phyloP scores from a whole-genome alignment of 805 yeast genomes.

The Hanseniaspora hatyaiensis region DNA sequence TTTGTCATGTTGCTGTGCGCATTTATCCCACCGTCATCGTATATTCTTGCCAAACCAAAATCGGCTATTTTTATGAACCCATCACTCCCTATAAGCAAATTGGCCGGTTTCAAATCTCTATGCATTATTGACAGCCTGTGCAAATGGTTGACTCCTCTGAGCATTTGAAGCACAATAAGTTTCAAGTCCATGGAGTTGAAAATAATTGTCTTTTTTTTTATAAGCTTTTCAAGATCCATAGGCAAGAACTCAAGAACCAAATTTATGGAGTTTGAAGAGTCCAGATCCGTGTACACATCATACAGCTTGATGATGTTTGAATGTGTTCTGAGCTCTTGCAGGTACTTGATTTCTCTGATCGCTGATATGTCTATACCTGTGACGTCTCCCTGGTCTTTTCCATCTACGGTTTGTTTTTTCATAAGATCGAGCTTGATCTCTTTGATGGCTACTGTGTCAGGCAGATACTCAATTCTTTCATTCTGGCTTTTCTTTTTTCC shows the following conservation, averaged over 20 bases:
- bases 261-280: slow-evolving; percentile 45
- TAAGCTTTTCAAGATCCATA: slow-evolving; percentile 78
- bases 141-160: slow-evolving; percentile 90
- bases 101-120: slow-evolving; percentile 88
- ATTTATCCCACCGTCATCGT: slow-evolving; percentile 32
- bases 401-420: slow-evolving; percentile 7
- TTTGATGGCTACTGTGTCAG: slow-evolving; percentile 71
- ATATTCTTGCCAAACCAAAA: slow-evolving; percentile 87
- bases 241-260: slow-evolving; percentile 89
- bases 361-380: slow-evolving; percentile 93
- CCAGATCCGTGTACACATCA: slow-evolving; percentile 61
- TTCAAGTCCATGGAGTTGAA: slow-evolving; percentile 82
- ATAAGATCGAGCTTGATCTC: slow-evolving; percentile 61
- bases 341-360: slow-evolving; percentile 77
- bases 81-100: slow-evolving; percentile 70
- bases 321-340: slow-evolving; percentile 62
- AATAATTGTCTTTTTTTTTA: slow-evolving; percentile 63
- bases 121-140: slow-evolving; percentile 85
- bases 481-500: slow-evolving; percentile 44
- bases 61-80: slow-evolving; percentile 91
- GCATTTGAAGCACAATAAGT: slow-evolving; percentile 87
- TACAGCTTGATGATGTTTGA: slow-evolving; percentile 73
- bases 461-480: slow-evolving; percentile 30
- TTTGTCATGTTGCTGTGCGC: slow-evolving; percentile 48
- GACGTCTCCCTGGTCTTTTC: slow-evolving; percentile 3